A percentile compares a stretch with the other conserved stretches of the same genome.
Conservation (phyloP, 2,329 filamentous ascomycete genomes). For the Trichothecium sympodiale region DNA sequence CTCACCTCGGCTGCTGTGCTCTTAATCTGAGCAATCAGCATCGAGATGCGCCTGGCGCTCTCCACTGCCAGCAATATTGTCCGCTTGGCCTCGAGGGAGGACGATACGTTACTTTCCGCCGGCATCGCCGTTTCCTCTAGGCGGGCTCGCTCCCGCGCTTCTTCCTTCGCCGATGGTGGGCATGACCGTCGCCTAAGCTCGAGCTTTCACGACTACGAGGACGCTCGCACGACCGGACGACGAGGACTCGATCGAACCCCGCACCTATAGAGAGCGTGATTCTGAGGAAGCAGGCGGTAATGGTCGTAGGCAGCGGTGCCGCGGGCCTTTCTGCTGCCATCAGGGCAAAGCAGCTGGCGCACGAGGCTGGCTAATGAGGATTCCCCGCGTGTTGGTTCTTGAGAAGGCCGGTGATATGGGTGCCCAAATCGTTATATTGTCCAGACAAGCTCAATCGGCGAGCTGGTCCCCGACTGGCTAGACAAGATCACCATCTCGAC, state of each 20-base stretch:
- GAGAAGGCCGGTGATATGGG: constrained; percentile 95
- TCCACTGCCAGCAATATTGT: too few species aligned
- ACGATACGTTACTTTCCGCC: too few species aligned
- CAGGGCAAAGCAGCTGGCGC: constrained; percentile 87
- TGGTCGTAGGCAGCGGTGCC: constrained; percentile 89
- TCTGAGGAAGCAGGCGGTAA: constrained; percentile 91
- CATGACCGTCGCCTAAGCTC: constrained; percentile 1
- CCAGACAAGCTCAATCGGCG: constrained; percentile 76
- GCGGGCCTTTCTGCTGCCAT: constrained; percentile 90
- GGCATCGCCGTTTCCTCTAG: too few species aligned
- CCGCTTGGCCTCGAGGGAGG: too few species aligned
- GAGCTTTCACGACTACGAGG: constrained; percentile 7
- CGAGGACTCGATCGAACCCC: constrained; percentile 52
- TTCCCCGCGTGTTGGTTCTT: constrained; percentile 80
- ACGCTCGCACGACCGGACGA: constrained; percentile 5
- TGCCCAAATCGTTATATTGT: constrained; percentile 91
- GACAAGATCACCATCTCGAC: constrained; percentile 75
- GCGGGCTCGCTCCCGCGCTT: too few species aligned
- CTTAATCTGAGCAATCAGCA: too few species aligned
- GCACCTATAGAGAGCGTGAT: constrained; percentile 67
- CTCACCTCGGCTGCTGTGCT: too few species aligned
- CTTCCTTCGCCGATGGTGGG: too few species aligned
- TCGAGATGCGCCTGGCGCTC: too few species aligned
- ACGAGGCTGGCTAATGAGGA: constrained; percentile 91
- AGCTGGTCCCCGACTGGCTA: constrained; percentile 90